Percentiles rank a stretch among this genome's conserved stretches.
These are phyloP conservation scores for Teratosphaeria viscida DNA, from an alignment of 2,329 filamentous ascomycete genomes.

Conservation along the genomic window DNA sequence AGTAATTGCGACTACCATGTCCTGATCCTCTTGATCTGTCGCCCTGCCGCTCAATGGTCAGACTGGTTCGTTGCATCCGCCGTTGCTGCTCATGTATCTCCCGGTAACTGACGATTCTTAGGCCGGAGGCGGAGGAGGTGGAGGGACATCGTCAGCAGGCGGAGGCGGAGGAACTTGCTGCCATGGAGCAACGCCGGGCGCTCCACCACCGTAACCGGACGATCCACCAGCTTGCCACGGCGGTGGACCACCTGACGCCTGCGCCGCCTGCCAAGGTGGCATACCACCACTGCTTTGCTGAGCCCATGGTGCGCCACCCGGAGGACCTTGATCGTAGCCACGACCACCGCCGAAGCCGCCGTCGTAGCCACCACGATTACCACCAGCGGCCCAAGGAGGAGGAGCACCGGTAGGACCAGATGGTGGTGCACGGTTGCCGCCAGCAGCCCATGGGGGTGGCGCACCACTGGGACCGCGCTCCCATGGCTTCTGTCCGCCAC, in stretches of 20 bases:
- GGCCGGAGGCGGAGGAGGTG: neutral
- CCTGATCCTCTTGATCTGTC: neutral
- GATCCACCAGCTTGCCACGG: constrained; percentile 8
- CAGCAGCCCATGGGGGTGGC: constrained; percentile 26
- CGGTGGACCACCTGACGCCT: constrained; percentile 4
- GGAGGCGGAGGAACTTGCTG: neutral
- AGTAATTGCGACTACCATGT: neutral
- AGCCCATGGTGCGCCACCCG: constrained; percentile 9
- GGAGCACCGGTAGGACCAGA: constrained; percentile 14
- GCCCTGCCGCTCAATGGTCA: no score
- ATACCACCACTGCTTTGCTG: constrained; percentile 5
- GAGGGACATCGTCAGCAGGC: neutral
- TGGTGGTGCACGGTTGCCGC: constrained; percentile 5
- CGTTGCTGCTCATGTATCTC: neutral
- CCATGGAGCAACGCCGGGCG: neutral
- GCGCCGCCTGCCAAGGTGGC: neutral
- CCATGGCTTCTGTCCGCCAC: constrained; percentile 39
- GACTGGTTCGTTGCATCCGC: neutral
- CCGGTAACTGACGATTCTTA: neutral
- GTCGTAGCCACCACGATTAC: constrained; percentile 9
- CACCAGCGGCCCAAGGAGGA: constrained; percentile 27
- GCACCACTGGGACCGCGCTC: constrained; percentile 20
- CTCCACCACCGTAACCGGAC: neutral
- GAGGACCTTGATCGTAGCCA: constrained; percentile 13
- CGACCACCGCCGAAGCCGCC: constrained; percentile 13